phyloP scores from a whole-genome alignment of 805 yeast species.

The Wickerhamiella spandovensis region DNA sequence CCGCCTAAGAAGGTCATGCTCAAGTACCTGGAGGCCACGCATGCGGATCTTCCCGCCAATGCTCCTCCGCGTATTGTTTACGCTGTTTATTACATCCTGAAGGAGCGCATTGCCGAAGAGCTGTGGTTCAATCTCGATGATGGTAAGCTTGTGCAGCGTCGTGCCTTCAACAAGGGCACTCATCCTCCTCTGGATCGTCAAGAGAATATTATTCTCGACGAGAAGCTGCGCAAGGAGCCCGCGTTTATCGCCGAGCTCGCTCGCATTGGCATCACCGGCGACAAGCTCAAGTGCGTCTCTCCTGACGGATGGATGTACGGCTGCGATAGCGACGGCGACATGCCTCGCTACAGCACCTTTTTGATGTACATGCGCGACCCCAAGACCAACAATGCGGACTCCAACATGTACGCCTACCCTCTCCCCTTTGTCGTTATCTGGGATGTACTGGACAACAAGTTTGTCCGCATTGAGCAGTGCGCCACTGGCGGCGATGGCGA shows the following conservation, averaged over 20 bases:
- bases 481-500: conserved; percentile 62
- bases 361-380: conserved; percentile 66
- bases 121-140: conserved; percentile 54
- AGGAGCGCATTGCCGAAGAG: conserved; percentile 41
- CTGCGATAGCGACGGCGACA: conserved; percentile 41
- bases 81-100: conserved; percentile 50
- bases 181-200: conserved; percentile 63
- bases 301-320: conserved; percentile 61
- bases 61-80: conserved; percentile 59
- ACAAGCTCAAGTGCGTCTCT: conserved; percentile 11
- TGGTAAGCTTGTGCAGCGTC: conserved; percentile 47
- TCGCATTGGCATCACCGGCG: conserved; percentile 46
- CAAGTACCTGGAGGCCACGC: conserved; percentile 55
- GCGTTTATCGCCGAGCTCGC: conserved; percentile 78
- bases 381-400: conserved; percentile 29
- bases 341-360: conserved; percentile 40
- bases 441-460: conserved; percentile 44
- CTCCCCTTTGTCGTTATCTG: conserved; percentile 63
- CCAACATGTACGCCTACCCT: conserved; percentile 57
- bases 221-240: conserved; percentile 51
- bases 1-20: conserved; percentile 69
- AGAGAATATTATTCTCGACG: conserved; percentile 11
- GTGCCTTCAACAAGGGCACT: conserved; percentile 43
- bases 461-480: conserved; percentile 58
- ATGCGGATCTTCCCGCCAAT: conserved; percentile 31